Conservation (phyloP, 192 early-diverging fungal genomes). For the Umbelopsis vinacea region DNA sequence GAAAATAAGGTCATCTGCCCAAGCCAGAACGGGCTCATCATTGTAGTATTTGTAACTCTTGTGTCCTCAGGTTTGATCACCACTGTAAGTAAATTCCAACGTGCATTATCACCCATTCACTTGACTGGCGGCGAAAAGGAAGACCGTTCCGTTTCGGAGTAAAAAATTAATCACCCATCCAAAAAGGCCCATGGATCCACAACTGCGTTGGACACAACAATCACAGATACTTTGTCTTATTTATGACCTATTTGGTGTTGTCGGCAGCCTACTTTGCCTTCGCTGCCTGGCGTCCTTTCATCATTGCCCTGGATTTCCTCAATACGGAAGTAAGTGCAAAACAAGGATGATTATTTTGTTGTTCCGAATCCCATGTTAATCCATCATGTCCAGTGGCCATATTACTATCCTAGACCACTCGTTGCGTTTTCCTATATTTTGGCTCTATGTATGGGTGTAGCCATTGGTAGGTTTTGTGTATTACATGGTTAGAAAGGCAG, state of each 20-base stretch:
- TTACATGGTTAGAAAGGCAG: not conserved
- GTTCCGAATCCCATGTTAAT: not conserved
- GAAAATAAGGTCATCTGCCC: slow-evolving; percentile 53
- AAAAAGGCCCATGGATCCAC: slow-evolving; percentile 77
- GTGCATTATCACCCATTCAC: not conserved
- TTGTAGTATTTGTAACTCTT: slow-evolving; percentile 74
- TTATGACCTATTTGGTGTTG: slow-evolving; percentile 61
- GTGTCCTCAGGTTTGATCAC: slow-evolving; percentile 83
- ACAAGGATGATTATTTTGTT: not conserved
- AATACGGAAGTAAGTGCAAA: slow-evolving; percentile 40
- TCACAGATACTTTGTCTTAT: slow-evolving; percentile 77
- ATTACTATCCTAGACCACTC: slow-evolving; percentile 52
- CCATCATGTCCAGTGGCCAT: slow-evolving; percentile 51
- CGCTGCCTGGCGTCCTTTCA: slow-evolving; percentile 51
- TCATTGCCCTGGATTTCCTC: slow-evolving; percentile 47
- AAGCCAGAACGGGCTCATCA: slow-evolving; percentile 85
- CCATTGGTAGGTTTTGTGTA: slow-evolving; percentile 36
- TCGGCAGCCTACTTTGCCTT: slow-evolving; percentile 53
- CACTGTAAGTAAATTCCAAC: slow-evolving; percentile 34
- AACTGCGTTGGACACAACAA: slow-evolving; percentile 81
- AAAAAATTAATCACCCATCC: not conserved
- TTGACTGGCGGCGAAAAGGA: not conserved
- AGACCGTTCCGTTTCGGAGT: not conserved
- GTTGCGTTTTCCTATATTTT: slow-evolving; percentile 55
- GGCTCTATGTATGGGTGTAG: slow-evolving; percentile 57